These are phyloP conservation scores for Hanseniaspora sp. DNA, from an alignment of 1,139 yeast species.

Conservation along the genomic window DNA sequence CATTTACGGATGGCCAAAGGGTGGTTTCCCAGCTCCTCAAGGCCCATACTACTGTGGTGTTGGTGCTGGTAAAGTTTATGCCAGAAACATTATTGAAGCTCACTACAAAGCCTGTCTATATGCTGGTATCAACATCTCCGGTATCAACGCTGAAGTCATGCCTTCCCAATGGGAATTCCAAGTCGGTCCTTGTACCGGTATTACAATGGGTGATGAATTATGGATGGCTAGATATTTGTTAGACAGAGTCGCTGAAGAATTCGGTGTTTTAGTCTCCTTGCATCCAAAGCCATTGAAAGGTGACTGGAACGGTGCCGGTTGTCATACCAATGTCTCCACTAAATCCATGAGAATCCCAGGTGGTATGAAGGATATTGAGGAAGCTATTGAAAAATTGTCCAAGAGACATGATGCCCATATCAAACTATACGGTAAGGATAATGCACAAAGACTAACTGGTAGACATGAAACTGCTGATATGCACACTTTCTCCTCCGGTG, in stretches of 20 bases:
- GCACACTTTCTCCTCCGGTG: constrained; percentile 87
- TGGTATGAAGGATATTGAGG: constrained; percentile 89
- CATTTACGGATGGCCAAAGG: constrained; percentile 98
- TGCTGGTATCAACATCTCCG: constrained; percentile 81
- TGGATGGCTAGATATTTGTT: constrained; percentile 92
- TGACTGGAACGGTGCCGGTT: constrained; percentile 99
- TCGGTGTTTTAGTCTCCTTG: constrained; percentile 95
- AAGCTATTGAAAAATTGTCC: constrained; percentile 83
- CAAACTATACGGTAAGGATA: constrained; percentile 88
- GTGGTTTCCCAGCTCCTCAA: constrained; percentile 99
- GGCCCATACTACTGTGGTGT: constrained; percentile 99
- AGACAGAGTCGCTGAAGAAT: constrained; percentile 94
- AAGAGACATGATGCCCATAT: constrained; percentile 96
- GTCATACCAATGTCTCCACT: constrained; percentile 97
- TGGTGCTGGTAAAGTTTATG: constrained; percentile 95
- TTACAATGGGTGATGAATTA: constrained; percentile 91
- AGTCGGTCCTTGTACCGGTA: constrained; percentile 96
- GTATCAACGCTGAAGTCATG: constrained; percentile 99
- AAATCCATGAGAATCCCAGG: constrained; percentile 83
- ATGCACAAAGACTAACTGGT: constrained; percentile 91
- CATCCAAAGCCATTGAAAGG: constrained; percentile 99
- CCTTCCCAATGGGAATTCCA: constrained; percentile 99
- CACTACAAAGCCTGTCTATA: constrained; percentile 96
- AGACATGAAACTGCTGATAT: constrained; percentile 96
- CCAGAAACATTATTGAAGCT: constrained; percentile 97